Base-by-base conservation (phyloP, 2,329 filamentous ascomycete genomes). In the Botrytis hyacinthi region DNA sequence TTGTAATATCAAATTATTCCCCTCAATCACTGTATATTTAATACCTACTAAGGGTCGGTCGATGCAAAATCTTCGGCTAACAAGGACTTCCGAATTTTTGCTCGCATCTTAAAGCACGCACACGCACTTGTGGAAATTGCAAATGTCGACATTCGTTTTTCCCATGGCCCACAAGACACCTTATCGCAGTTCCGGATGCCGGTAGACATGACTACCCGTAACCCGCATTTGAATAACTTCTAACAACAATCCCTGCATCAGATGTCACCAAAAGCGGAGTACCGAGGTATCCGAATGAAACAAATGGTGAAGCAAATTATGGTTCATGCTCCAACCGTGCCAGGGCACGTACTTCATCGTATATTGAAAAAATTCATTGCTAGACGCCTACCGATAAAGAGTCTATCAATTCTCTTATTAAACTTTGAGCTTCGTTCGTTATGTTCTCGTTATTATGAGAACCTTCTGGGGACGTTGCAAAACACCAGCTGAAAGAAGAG, bases 301-400 rank as follows among this genome's bases (percentile, higher is more conserved):
- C 70, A 57, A 68, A 26, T 72, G 48, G 62, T 72, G 70, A n/a
- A 40, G 62, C 62, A 51, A 59, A 37, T 57, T 59, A 35, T 68
- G 70, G 46, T 72, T 72, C 70, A 67, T 35, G 40, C 32, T 67
- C 22, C 57, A 59, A 35, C 46, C 54, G 62, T 68, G 61, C 61
- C n/a, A 48, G 46, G 22, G 48, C 48, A 67, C 51, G 40, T 22
- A 20, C 32, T 29, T 29, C 37, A 14, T 22, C 37, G 9, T 29
- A 20, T 29, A 54, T 37, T 9, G n/a, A 44, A 46, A 46, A 9
- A 40, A 37, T 4, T 12, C 16, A 16, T n/a, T 54, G 48, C 22
- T 8, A 16, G 26, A 16, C 14, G 22, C 26, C 26, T 29, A 40
- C 16, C 5, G 20, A 40, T 29, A 48, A 57, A 67, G 12, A 54